Evolutionary conservation across 78 protist species (phyloP).

Genomic region (slime mould (Dictyostelium discoideum)): DNA sequence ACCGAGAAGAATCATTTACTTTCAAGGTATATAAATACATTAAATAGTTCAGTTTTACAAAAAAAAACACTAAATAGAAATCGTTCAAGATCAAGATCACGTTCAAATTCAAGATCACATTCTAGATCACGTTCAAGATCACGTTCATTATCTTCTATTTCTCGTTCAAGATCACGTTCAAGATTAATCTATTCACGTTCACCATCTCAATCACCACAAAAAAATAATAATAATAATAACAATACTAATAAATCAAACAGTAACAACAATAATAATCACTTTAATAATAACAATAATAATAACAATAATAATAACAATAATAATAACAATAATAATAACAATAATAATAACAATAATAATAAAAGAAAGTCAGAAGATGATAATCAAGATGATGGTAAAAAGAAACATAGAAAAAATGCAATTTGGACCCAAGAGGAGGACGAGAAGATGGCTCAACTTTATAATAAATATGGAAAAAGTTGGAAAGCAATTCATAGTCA

Average conservation of each 20-base stretch:
- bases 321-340: background rate
- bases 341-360: background rate
- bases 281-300: background rate
- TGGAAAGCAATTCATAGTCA: conserved; percentile 73
- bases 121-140: background rate
- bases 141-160: background rate
- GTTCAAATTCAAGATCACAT: background rate
- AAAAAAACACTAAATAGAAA: background rate
- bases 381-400: background rate
- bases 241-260: background rate
- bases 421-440: conserved; percentile 64
- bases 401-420: conserved; percentile 16
- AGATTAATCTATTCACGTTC: conserved; percentile 22
- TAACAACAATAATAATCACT: background rate
- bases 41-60: background rate
- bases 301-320: background rate
- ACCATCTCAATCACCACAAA: background rate
- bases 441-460: conserved; percentile 20
- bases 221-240: background rate
- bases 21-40: conserved; percentile 32
- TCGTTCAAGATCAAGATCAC: background rate
- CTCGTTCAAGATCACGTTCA: background rate
- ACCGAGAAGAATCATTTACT: conserved; percentile 6
- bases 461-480: conserved; percentile 42
- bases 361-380: background rate